Percentiles rank a stretch among this genome's conserved stretches.
phyloP scores from a whole-genome alignment of 208 protist genomes.

The Leptomonas pyrrhocoris region DNA sequence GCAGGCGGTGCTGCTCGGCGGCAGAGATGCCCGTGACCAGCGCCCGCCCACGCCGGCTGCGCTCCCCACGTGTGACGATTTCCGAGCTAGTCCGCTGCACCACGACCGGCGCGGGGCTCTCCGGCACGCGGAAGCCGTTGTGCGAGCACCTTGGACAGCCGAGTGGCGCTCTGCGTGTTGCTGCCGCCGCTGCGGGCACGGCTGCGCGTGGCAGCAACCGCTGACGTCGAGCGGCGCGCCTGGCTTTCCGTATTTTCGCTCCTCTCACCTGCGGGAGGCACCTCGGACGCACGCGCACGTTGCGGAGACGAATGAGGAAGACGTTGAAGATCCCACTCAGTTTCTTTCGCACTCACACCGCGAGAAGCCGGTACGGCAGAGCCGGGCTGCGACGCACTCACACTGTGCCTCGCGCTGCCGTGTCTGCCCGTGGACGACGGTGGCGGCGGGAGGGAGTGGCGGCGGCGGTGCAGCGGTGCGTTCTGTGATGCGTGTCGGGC shows the following conservation, averaged over 20 bases:
- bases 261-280: no score
- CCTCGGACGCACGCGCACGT: no score
- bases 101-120: background rate
- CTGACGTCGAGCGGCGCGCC: no score
- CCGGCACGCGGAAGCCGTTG: slow-evolving; percentile 11
- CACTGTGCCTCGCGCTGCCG: no score
- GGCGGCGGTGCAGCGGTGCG: background rate
- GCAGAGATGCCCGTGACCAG: slow-evolving; percentile 18
- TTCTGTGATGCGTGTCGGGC: background rate
- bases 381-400: no score
- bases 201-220: background rate
- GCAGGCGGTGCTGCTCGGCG: slow-evolving; percentile 17
- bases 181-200: background rate
- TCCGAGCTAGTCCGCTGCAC: slow-evolving; percentile 3
- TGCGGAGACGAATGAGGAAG: no score
- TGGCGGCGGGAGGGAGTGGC: background rate
- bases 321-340: no score
- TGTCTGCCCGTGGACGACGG: no score
- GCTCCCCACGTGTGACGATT: background rate
- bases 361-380: no score
- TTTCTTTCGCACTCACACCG: no score
- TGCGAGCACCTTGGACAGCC: slow-evolving; percentile 7
- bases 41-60: background rate
- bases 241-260: no score
- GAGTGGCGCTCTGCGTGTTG: background rate